Evolutionary conservation across 2,329 filamentous ascomycete genomes (phyloP), one percentile per base, ranked within the genome.

Genomic region (Penicillium sp.): DNA sequence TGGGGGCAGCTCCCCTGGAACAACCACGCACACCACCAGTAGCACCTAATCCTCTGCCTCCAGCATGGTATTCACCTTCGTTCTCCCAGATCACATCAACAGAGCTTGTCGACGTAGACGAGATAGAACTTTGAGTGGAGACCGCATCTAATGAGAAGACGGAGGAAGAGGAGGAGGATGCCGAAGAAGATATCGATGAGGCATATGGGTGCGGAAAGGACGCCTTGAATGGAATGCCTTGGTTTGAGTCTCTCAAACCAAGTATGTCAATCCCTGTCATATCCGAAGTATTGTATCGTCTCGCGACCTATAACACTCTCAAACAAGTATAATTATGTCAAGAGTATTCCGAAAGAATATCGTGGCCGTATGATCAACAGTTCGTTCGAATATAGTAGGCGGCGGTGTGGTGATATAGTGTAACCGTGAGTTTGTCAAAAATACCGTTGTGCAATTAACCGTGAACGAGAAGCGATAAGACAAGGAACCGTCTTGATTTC

Each of bases 121-220:
- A 88, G 70, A 90, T 87, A 58, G 90, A 91, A 65, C 84, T 83
- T 78, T 92, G 89, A 21, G 87, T 88, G 60, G 88, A 89, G 55
- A 83, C 73, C 46, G 78, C 76, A 72, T 86, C 85, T 72, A 90
- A 84, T 67, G 92, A 95, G 84, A 92, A 95, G 70, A 92, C 84
- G 38, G 91, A 95, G 60, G 88, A 86, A 61, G 89, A 86, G 21
- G 91, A 93, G 60, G 90, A 90, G 31, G 91, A 92, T 62, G 90
- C 87, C 69, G 90, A 91, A 60, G 90, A 90, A 73, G 89, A 87
- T 82, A 92, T 81, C 47, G 90, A 89, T 63, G 88, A 86, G 75
- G 86, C 86, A 78, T 92, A 93, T 67, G 88, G 85, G 72, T 83
- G 79, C 72, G 74, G 72, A 68, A 74, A 71, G 58, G 72, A 70